Evolutionary conservation across 2,329 filamentous ascomycete species (phyloP).

Genomic region (Xylaria sp.): DNA sequence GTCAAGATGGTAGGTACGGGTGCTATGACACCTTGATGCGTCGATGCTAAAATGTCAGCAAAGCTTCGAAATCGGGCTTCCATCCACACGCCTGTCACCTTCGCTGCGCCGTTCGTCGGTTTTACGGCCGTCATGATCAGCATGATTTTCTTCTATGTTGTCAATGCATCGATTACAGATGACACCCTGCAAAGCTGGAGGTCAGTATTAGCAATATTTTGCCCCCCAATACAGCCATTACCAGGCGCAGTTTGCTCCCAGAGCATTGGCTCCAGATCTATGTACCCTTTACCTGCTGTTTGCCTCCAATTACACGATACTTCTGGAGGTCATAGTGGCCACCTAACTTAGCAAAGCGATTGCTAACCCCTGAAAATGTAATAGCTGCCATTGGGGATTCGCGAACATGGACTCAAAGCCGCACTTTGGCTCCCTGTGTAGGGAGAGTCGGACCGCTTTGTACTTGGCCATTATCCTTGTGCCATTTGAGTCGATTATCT

Average conservation of each 20-base stretch:
- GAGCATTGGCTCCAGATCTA: neutral
- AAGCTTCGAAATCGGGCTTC: conserved; percentile 44
- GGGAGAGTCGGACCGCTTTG: conserved; percentile 56
- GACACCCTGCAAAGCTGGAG: conserved; percentile 64
- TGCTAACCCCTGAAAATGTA: neutral
- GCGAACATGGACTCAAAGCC: conserved; percentile 57
- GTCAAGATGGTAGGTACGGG: conserved; percentile 50
- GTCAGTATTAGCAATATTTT: neutral
- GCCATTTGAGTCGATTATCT: conserved; percentile 54
- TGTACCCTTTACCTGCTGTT: neutral
- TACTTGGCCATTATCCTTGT: conserved; percentile 60
- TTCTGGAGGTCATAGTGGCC: neutral
- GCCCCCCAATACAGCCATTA: neutral
- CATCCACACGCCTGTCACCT: conserved; percentile 41
- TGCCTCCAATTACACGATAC: neutral
- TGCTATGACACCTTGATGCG: neutral
- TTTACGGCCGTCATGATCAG: conserved; percentile 54
- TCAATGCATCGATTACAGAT: conserved; percentile 54
- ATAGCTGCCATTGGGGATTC: conserved; percentile 57
- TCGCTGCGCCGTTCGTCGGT: conserved; percentile 46
- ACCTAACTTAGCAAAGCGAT: neutral
- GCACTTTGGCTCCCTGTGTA: conserved; percentile 60
- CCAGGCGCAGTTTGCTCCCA: neutral
- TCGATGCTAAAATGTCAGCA: conserved; percentile 14
- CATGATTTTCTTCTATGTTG: conserved; percentile 60